Evolutionary conservation across 2,329 filamentous ascomycete species (phyloP).

Genomic region (Ophiostoma australiae): DNA sequence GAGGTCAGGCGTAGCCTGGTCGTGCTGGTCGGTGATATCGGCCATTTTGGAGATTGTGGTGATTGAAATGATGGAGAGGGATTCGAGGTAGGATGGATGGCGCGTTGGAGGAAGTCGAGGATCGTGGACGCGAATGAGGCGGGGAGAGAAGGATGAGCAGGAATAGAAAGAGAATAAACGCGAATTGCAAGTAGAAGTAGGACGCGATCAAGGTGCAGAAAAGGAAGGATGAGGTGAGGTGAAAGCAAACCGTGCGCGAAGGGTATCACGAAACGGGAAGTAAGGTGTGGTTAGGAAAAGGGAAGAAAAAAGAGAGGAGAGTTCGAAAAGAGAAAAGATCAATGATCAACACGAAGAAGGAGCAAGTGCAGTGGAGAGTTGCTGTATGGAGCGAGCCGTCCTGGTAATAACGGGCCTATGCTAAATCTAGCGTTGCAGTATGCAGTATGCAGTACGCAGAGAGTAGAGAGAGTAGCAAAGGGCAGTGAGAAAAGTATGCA

Average conservation of each 20-base stretch:
- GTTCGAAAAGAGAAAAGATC: slow-evolving; percentile 15
- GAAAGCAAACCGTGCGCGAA: slow-evolving; percentile 5
- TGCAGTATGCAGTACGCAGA: neutral
- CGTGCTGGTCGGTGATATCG: slow-evolving; percentile 74
- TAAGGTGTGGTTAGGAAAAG: slow-evolving; percentile 17
- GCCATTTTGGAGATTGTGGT: slow-evolving; percentile 50
- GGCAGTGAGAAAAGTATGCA: neutral
- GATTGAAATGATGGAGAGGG: neutral
- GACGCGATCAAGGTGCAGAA: slow-evolving; percentile 12
- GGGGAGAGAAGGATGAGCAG: neutral
- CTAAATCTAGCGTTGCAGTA: slow-evolving; percentile 55
- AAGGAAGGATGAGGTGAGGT: neutral
- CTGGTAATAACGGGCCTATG: slow-evolving; percentile 56
- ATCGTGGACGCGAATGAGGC: neutral
- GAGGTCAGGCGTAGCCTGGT: slow-evolving; percentile 69
- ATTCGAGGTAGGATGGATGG: neutral
- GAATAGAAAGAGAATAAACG: neutral
- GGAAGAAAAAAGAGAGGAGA: slow-evolving; percentile 17
- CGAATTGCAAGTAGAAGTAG: neutral
- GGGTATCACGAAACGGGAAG: slow-evolving; percentile 45
- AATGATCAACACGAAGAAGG: slow-evolving; percentile 16
- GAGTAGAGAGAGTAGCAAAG: neutral
- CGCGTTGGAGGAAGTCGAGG: neutral
- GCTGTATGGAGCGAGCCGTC: slow-evolving; percentile 55
- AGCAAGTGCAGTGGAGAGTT: slow-evolving; percentile 50